Percentiles rank a stretch among this genome's conserved stretches.
Conservation (phyloP, 2,329 filamentous ascomycete genomes). For the Scytalidium sp. region DNA sequence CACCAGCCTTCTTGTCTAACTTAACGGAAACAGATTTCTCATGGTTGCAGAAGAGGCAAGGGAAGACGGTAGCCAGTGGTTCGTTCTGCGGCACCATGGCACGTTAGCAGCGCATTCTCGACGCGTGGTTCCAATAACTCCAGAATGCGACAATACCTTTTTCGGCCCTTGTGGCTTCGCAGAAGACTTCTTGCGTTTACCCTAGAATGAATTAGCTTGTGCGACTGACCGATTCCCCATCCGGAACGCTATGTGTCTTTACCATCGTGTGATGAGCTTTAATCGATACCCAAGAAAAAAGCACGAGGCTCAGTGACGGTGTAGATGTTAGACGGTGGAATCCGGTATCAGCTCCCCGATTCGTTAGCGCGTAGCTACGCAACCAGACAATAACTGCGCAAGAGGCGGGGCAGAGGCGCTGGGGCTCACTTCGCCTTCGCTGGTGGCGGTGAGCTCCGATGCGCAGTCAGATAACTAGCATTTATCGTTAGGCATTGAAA, state of each 20-base stretch:
- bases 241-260: neutral
- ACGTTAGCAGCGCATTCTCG: conserved; percentile 2
- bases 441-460: neutral
- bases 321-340: no score
- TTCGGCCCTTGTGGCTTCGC: conserved; percentile 78
- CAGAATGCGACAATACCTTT: conserved; percentile 54
- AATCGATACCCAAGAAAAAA: no score
- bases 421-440: neutral
- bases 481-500: neutral
- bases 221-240: neutral
- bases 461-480: neutral
- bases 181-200: conserved; percentile 87
- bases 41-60: conserved; percentile 98
- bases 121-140: neutral
- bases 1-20: conserved; percentile 87
- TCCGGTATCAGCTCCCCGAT: no score
- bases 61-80: conserved; percentile 77
- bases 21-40: conserved; percentile 90
- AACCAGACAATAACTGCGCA: no score
- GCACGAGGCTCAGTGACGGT: no score
- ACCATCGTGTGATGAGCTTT: neutral
- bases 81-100: conserved; percentile 52
- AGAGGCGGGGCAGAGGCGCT: neutral
- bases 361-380: no score
- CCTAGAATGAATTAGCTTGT: conserved; percentile 47